These are phyloP conservation scores for Favolaschia claudopus DNA, from an alignment of 768 basidiomycete genomes.

Conservation along the genomic window DNA sequence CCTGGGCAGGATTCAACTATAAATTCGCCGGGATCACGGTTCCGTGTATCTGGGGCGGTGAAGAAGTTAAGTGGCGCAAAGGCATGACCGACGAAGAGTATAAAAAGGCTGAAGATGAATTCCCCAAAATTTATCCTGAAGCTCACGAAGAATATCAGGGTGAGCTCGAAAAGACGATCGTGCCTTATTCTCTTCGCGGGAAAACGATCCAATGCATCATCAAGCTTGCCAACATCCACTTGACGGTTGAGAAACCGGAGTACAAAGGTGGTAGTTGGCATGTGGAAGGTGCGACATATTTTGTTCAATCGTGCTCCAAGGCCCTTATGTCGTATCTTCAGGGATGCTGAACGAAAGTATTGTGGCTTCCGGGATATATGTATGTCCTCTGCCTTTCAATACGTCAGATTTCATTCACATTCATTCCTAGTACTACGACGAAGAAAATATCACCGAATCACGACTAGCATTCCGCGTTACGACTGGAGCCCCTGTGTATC, in stretches of 20 bases:
- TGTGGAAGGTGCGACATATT: constrained; percentile 35
- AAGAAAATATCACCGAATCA: constrained; percentile 39
- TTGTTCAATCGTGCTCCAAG: not conserved
- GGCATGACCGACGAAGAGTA: not conserved
- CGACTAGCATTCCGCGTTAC: constrained; percentile 40
- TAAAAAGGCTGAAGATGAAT: not conserved
- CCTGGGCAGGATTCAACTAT: too few relatives aligned
- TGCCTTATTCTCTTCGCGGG: not conserved
- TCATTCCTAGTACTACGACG: constrained; percentile 31
- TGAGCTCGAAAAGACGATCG: not conserved
- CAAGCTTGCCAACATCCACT: constrained; percentile 37
- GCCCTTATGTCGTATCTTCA: not conserved
- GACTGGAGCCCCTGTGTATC: constrained; percentile 14
- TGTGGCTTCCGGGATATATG: constrained; percentile 25
- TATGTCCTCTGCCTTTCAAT: constrained; percentile 2
- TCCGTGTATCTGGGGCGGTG: not conserved
- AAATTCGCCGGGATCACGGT: too few relatives aligned
- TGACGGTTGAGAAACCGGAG: constrained; percentile 38
- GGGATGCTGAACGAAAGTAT: constrained; percentile 40
- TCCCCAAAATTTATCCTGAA: not conserved
- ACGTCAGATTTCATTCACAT: constrained; percentile 21
- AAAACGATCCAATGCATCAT: constrained; percentile 26
- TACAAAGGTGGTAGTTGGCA: constrained; percentile 38
- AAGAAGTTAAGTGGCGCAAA: not conserved
- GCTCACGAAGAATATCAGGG: not conserved